Evolutionary conservation across 495 filamentous ascomycete species (phyloP).

Genomic region (Penicillium canariense): DNA sequence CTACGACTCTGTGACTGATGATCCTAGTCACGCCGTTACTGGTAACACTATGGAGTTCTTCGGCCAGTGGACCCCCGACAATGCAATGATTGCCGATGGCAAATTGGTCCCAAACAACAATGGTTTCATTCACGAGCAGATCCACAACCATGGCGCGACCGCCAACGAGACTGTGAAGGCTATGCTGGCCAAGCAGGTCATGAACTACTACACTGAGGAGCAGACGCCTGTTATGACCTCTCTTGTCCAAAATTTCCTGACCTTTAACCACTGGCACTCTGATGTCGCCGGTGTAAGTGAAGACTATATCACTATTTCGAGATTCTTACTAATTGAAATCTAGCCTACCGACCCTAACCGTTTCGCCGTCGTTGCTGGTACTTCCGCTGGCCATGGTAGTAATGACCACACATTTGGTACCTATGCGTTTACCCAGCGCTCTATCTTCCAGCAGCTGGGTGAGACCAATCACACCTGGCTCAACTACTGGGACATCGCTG

Average conservation of each 20-base stretch:
- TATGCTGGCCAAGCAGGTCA: slow-evolving; percentile 39
- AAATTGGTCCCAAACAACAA: slow-evolving; percentile 33
- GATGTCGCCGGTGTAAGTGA: slow-evolving; percentile 47
- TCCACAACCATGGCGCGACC: slow-evolving; percentile 32
- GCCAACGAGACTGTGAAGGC: slow-evolving; percentile 35
- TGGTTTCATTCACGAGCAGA: slow-evolving; percentile 51
- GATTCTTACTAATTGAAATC: slow-evolving; percentile 9
- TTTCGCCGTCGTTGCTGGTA: slow-evolving; percentile 43
- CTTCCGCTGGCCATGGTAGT: slow-evolving; percentile 44
- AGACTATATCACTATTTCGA: not conserved
- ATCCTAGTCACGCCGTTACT: slow-evolving; percentile 50
- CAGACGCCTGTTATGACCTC: slow-evolving; percentile 46
- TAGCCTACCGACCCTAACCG: slow-evolving; percentile 52
- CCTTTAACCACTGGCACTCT: slow-evolving; percentile 54
- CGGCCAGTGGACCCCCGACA: slow-evolving; percentile 41
- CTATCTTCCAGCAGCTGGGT: slow-evolving; percentile 48
- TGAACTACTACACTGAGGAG: slow-evolving; percentile 52
- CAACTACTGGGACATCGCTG: slow-evolving; percentile 46
- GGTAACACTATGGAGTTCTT: slow-evolving; percentile 54
- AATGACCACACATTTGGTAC: slow-evolving; percentile 43
- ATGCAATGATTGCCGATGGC: slow-evolving; percentile 33
- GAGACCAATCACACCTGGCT: slow-evolving; percentile 45
- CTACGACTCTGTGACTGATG: slow-evolving; percentile 45
- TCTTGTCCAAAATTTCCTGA: slow-evolving; percentile 49
- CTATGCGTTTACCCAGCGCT: slow-evolving; percentile 35